phyloP scores from a whole-genome alignment of 345 rosid species.

The Schrenkiella parvula region DNA sequence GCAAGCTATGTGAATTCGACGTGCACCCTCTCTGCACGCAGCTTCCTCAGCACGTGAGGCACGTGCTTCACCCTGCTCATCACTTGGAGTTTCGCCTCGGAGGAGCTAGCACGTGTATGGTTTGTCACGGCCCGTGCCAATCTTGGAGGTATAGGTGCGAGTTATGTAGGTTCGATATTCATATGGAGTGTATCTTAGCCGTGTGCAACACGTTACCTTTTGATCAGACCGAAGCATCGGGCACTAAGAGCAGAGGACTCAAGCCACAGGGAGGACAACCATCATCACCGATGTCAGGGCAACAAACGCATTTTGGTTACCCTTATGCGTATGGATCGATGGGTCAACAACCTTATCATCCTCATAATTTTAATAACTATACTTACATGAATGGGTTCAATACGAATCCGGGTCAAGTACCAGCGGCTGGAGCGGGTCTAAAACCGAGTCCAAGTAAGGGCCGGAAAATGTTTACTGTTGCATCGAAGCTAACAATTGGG shows the following conservation, averaged over 20 bases:
- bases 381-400: neutral
- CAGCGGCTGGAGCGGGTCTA: neutral
- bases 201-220: slow-evolving; percentile 18
- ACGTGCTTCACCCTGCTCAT: slow-evolving; percentile 36
- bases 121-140: slow-evolving; percentile 28
- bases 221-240: neutral
- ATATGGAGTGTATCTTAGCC: slow-evolving; percentile 35
- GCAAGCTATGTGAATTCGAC: slow-evolving; percentile 39
- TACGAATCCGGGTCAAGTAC: slow-evolving; percentile 10
- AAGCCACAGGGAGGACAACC: neutral
- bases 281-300: slow-evolving; percentile 1
- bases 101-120: slow-evolving; percentile 25
- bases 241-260: neutral
- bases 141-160: slow-evolving; percentile 44
- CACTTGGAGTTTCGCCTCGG: slow-evolving; percentile 26
- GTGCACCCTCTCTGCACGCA: slow-evolving; percentile 39
- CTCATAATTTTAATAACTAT: neutral
- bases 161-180: slow-evolving; percentile 34
- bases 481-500: slow-evolving; percentile 25
- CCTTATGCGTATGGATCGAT: neutral
- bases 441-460: slow-evolving; percentile 14
- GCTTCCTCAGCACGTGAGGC: slow-evolving; percentile 28
- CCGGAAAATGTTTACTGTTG: slow-evolving; percentile 28
- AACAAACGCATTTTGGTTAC: neutral
- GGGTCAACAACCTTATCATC: slow-evolving; percentile 12